Conservation (phyloP, 306 rosid genomes). For the Macrotyloma uniflorum region DNA sequence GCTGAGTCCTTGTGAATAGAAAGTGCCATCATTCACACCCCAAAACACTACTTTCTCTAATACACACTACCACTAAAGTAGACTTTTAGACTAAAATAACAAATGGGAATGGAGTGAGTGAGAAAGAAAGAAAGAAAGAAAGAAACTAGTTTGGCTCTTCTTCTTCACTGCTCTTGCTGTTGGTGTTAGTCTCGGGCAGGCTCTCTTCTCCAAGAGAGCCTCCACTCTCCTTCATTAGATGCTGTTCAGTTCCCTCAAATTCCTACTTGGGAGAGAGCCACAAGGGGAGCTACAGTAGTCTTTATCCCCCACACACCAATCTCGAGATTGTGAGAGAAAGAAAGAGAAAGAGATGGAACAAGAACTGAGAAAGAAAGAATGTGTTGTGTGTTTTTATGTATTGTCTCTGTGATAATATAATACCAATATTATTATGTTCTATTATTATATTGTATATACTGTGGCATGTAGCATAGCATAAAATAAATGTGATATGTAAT, state of each 20-base stretch:
- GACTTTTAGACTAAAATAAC: background rate
- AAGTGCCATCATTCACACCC: constrained; percentile 59
- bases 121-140: background rate
- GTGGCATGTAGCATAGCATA: background rate
- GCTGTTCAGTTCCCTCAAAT: background rate
- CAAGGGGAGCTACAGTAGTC: constrained; percentile 31
- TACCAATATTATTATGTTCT: background rate
- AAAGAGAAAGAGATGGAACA: constrained; percentile 40
- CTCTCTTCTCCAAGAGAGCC: constrained; percentile 98
- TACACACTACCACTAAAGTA: background rate
- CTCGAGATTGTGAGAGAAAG: constrained; percentile 51
- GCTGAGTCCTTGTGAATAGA: constrained; percentile 70
- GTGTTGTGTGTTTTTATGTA: constrained; percentile 44
- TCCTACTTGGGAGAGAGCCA: constrained; percentile 16
- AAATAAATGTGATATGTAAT: background rate
- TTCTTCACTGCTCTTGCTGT: constrained; percentile 37
- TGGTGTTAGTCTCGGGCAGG: constrained; percentile 61
- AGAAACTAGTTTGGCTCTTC: constrained; percentile 43
- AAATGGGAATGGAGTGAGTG: background rate
- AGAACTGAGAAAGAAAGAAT: constrained; percentile 27
- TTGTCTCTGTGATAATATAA: constrained; percentile 10
- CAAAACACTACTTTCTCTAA: background rate
- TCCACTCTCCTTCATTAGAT: constrained; percentile 86
- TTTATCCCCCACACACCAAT: constrained; percentile 51
- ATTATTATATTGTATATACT: background rate